A percentile compares a stretch with the other conserved stretches of the same genome.
These are phyloP conservation scores for Collybia sp. DNA, from an alignment of 768 basidiomycete species.

Conservation along the genomic window DNA sequence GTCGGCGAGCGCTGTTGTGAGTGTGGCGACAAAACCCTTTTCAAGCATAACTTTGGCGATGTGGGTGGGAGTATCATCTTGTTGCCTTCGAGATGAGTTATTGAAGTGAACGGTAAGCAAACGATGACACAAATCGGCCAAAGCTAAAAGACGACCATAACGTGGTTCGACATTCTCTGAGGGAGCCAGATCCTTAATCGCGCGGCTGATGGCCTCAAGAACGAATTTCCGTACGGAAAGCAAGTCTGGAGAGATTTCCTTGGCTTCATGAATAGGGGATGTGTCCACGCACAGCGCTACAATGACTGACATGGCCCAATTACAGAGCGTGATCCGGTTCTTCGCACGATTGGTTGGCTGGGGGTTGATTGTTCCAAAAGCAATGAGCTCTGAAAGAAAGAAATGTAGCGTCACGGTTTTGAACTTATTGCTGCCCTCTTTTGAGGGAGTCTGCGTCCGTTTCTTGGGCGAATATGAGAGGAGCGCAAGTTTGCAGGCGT, in stretches of 20 bases:
- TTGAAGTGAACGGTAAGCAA: conserved; percentile 79
- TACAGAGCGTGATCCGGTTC: conserved; percentile 60
- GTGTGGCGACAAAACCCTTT: conserved; percentile 87
- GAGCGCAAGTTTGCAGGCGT: conserved; percentile 85
- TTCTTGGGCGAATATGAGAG: conserved; percentile 73
- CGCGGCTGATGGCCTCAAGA: conserved; percentile 81
- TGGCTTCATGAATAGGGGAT: conserved; percentile 55
- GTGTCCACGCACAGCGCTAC: conserved; percentile 93
- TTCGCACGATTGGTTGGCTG: conserved; percentile 51
- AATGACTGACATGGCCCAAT: conserved; percentile 86
- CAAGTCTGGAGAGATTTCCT: conserved; percentile 75
- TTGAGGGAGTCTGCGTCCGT: conserved; percentile 53
- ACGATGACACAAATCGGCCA: conserved; percentile 85
- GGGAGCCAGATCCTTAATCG: conserved; percentile 73
- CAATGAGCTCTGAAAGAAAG: conserved; percentile 78
- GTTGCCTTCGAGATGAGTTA: conserved; percentile 46
- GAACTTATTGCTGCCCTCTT: conserved; percentile 57
- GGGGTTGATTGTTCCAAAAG: conserved; percentile 68
- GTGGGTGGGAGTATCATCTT: conserved; percentile 81
- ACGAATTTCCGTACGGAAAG: conserved; percentile 91
- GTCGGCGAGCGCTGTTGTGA: conserved; percentile 87
- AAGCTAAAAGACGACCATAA: conserved; percentile 85
- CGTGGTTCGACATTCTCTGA: conserved; percentile 63
- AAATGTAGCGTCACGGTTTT: conserved; percentile 70
- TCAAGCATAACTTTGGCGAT: conserved; percentile 98